Percentiles rank a stretch among this genome's conserved stretches.
phyloP scores from a whole-genome alignment of 2,329 filamentous ascomycete genomes.

The Apiospora arundinis region DNA sequence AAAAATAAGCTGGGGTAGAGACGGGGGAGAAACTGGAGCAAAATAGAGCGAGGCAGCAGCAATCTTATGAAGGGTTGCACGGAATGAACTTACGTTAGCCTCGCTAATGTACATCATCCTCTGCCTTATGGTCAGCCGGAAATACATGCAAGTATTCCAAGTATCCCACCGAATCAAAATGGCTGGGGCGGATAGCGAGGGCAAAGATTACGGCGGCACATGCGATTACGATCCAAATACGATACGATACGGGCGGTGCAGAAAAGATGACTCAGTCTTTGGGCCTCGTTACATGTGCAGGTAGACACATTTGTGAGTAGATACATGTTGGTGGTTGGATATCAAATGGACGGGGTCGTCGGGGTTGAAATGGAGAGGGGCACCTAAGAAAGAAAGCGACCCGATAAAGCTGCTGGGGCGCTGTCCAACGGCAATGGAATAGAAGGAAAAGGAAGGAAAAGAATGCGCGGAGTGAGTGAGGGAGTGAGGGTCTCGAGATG shows the following conservation, averaged over 20 bases:
- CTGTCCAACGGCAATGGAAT: neutral
- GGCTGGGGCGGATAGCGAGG: neutral
- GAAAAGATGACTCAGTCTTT: conserved; percentile 12
- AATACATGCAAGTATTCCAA: no score
- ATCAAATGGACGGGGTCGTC: neutral
- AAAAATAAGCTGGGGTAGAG: neutral
- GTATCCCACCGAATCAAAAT: neutral
- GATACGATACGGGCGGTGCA: conserved; percentile 4
- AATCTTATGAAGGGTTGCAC: conserved; percentile 19
- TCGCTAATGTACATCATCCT: conserved; percentile 1
- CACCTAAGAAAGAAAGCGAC: no score
- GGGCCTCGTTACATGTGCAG: neutral
- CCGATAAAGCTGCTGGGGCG: no score
- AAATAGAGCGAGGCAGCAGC: neutral
- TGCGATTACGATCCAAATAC: neutral
- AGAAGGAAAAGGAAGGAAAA: neutral
- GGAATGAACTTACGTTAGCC: conserved; percentile 7
- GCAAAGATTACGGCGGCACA: conserved; percentile 14
- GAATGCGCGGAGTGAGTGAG: neutral
- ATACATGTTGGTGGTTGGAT: neutral
- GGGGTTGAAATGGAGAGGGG: neutral
- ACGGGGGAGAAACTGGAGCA: neutral
- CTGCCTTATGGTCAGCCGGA: neutral
- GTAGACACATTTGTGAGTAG: neutral
- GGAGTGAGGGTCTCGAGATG: neutral